A percentile compares a stretch with the other conserved stretches of the same genome.
Evolutionary conservation across 257 asterid genomes (phyloP).

Genomic region (Verbascum thapsus): DNA sequence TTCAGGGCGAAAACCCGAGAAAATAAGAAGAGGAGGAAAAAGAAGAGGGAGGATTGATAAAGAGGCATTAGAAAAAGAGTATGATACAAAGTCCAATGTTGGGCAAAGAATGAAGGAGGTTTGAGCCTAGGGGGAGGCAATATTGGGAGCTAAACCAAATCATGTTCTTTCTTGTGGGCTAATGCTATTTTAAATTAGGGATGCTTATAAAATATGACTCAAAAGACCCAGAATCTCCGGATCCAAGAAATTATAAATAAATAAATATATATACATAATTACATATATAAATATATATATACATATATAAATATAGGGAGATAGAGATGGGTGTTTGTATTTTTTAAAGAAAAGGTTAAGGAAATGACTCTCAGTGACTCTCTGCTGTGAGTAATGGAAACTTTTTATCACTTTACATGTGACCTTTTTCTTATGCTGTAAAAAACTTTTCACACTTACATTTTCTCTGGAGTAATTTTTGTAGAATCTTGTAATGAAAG

Average conservation of each 20-base stretch:
- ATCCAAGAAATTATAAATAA: conserved; percentile 38
- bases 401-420: conserved; percentile 6
- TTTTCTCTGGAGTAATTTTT: not conserved
- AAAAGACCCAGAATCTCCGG: conserved; percentile 27
- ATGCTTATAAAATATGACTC: not conserved
- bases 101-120: conserved; percentile 16
- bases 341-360: not conserved
- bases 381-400: not conserved
- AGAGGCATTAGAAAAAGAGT: conserved; percentile 10
- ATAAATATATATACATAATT: no score
- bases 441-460: not conserved
- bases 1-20: conserved; percentile 35
- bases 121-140: conserved; percentile 21
- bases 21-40: conserved; percentile 22
- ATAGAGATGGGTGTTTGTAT: conserved; percentile 22
- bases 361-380: not conserved
- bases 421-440: conserved; percentile 11
- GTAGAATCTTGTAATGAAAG: no score
- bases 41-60: conserved; percentile 14
- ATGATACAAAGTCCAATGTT: conserved; percentile 25
- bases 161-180: conserved; percentile 29
- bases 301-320: no score
- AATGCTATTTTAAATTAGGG: conserved; percentile 9
- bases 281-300: no score
- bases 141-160: conserved; percentile 28